phyloP scores from a whole-genome alignment of 345 rosid species.

The Moricandia moricandioides region DNA sequence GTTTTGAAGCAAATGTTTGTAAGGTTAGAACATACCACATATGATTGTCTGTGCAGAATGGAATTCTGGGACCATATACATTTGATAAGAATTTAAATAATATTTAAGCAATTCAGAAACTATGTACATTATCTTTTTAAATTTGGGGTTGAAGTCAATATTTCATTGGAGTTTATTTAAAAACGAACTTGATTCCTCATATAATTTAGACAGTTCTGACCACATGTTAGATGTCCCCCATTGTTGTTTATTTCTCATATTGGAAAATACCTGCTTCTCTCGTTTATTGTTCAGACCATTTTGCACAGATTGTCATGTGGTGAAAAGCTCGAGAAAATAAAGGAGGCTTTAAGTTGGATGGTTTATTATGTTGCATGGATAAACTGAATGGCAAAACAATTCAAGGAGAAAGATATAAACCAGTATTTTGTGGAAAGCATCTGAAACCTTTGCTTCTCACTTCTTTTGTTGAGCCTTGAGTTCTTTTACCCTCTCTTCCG shows the following conservation, averaged over 20 bases:
- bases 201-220: too few species aligned
- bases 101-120: too few species aligned
- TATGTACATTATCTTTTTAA: too few species aligned
- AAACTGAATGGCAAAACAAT: neutral
- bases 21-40: too few species aligned
- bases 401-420: constrained; percentile 9
- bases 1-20: too few species aligned
- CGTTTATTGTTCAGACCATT: neutral
- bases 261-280: neutral
- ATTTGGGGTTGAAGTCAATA: too few species aligned
- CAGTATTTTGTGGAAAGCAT: neutral
- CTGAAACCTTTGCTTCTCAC: neutral
- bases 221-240: neutral
- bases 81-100: too few species aligned
- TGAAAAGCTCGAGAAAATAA: neutral
- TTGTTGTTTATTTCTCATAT: neutral
- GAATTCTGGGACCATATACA: too few species aligned
- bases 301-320: neutral
- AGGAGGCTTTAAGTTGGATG: neutral
- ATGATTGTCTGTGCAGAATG: too few species aligned
- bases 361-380: neutral
- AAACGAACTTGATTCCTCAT: too few species aligned
- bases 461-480: constrained; percentile 65
- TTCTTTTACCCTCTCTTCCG: constrained; percentile 80
- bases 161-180: too few species aligned